Evolutionary conservation across 768 basidiomycete genomes (phyloP), one percentile per base, ranked within the genome.

Genomic region (Amanita jacksonii): DNA sequence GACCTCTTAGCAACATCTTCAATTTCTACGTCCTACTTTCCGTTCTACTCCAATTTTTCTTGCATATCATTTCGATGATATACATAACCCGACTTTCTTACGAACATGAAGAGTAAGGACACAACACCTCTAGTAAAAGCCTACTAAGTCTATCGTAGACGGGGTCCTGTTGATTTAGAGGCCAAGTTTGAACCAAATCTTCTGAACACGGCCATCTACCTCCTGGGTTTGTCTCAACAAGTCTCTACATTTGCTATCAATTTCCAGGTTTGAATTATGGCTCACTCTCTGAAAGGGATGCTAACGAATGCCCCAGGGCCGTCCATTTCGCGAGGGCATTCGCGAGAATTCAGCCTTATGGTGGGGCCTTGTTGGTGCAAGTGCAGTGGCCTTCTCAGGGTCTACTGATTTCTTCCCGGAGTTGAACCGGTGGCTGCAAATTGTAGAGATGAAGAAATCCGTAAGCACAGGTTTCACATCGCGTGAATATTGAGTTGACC

Each of bases 201-300:
- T 38, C 70, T 99, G 47, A 99, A 98, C 69, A 94, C 93, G 2
- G 90, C 92, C 32, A 94, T 99, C 55, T 99, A 93, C 66, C 78
- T 98, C 22, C 73, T 99, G 41, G 85, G 93, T 42, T 74, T 98
- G 28, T 93, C 89, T 2, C 94, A 99, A 60, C 96, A 99, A 62
- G 94, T 99, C 1, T 98, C 94, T 5, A 98, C 96, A 0, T 98
- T 99, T 56, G 83, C 92, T 3, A 91, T 98, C 67, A 99, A 99
- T 68, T 99, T 93, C 76, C 90, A 92, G 69, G 81, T 79, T 52
- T 24, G 60, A 51, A 22, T 23, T 15, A 8, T 31, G 7, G 20
- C 35, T 31, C 38, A 2, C 27, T 27, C 6, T 24, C 24, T 27
- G 33, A 19, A 16, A 24, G 12, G 38, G 22, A 8, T 34, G 33